Evolutionary conservation across 192 early-diverging fungal species (phyloP), one percentile per base, ranked within the genome.

Genomic region (Podila epicladia): DNA sequence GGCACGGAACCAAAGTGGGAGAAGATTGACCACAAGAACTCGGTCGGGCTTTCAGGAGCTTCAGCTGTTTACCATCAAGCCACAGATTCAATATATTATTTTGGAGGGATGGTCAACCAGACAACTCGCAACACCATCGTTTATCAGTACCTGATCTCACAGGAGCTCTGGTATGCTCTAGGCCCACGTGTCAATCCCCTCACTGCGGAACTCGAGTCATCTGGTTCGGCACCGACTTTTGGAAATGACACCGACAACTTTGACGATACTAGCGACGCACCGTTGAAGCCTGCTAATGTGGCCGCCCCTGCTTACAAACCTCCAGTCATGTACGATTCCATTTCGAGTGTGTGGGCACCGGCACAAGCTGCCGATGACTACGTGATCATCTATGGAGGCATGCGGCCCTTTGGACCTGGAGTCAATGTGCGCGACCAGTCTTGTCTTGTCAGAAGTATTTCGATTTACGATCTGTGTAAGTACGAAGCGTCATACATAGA

Each of bases 51-150:
- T 0, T 20, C 71, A 3, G 67, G 74, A 0, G 73, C 82, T 4
- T 67, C 69, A 4, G 82, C 74, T 8, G 64, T 83, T 4, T 83
- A 67, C 41, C 82, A 83, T 15, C 22, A 64, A 38, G 72, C 65
- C 15, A 83, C 82, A 15, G 74, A 58, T 12, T 76, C 82, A 26
- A 72, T 83, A 48, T 83, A 83, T 57, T 73, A 72, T 62, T 83
- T 83, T 75, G 74, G 82, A 5, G 82, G 82, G 7, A 80, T 80
- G 77, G 57, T 80, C 49, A 76, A 72, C 31, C 82, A 65, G 53
- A 76, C 70, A 8, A 77, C 61, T 1, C 65, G 74, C 20, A 83
- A 83, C 33, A 53, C 49, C 1, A 51, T 76, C 29, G 41, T 62
- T 1, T 83, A 72, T 32, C 82, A 76, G 35, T 83, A 76, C 35